Evolutionary conservation across 768 basidiomycete genomes (phyloP).

Genomic region (Crucibulum laeve): DNA sequence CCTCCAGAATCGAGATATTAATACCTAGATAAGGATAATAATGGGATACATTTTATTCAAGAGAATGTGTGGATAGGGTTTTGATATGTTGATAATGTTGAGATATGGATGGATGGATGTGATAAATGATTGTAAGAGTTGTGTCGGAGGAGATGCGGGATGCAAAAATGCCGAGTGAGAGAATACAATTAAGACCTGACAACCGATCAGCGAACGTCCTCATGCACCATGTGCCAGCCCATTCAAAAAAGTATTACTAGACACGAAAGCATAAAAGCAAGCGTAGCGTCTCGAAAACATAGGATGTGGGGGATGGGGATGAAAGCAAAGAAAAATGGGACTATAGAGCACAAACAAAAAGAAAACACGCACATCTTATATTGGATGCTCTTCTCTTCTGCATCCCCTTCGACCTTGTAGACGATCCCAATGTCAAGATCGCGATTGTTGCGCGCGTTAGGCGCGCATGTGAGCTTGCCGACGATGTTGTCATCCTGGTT

Average conservation of each 20-base stretch:
- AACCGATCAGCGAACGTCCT: slow-evolving; percentile 57
- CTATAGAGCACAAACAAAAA: slow-evolving; percentile 15
- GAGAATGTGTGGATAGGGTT: not conserved
- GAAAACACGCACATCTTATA: slow-evolving; percentile 82
- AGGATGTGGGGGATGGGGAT: too few relatives aligned
- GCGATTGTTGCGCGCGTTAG: slow-evolving; percentile 90
- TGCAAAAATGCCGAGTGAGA: slow-evolving; percentile 4
- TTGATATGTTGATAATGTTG: slow-evolving; percentile 2
- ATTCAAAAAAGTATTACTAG: slow-evolving; percentile 6
- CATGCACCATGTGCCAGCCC: slow-evolving; percentile 9
- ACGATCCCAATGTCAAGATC: slow-evolving; percentile 88
- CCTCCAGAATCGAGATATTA: slow-evolving; percentile 7
- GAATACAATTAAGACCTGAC: slow-evolving; percentile 65
- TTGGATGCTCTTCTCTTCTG: slow-evolving; percentile 38
- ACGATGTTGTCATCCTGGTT: slow-evolving; percentile 66
- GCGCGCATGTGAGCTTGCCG: slow-evolving; percentile 74
- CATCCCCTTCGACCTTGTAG: slow-evolving; percentile 47
- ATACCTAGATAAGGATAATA: slow-evolving; percentile 12
- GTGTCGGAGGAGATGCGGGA: not conserved
- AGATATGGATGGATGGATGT: slow-evolving; percentile 3
- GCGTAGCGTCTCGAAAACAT: too few relatives aligned
- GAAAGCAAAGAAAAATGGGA: slow-evolving; percentile 11
- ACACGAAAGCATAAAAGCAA: too few relatives aligned
- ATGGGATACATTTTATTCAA: too few relatives aligned
- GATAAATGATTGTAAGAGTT: not conserved